phyloP scores from a whole-genome alignment of 1,284 basidiomycete species.

The Sanghuangporus weigelae region DNA sequence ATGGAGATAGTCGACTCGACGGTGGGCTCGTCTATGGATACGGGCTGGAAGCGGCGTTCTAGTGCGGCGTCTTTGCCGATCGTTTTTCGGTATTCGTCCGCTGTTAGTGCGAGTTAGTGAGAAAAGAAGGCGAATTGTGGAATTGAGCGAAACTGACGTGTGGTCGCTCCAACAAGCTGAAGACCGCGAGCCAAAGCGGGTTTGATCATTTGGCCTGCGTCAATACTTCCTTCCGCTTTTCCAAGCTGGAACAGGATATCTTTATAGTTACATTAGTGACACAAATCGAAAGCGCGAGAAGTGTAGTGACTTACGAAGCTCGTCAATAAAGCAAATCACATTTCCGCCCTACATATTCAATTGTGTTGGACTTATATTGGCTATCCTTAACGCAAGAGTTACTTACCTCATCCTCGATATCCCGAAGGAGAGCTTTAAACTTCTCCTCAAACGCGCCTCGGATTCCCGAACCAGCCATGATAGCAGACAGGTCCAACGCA shows the following conservation, averaged over 20 bases:
- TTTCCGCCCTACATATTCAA: slow-evolving; percentile 45
- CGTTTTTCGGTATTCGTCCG: slow-evolving; percentile 87
- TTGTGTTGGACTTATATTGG: not conserved
- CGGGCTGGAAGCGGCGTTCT: slow-evolving; percentile 86
- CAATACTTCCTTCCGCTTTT: slow-evolving; percentile 88
- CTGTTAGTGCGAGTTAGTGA: slow-evolving; percentile 29
- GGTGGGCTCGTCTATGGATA: slow-evolving; percentile 82
- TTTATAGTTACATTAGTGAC: slow-evolving; percentile 23
- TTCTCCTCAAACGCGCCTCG: slow-evolving; percentile 91
- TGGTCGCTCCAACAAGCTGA: slow-evolving; percentile 85
- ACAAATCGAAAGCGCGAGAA: not conserved
- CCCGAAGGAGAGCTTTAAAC: slow-evolving; percentile 80
- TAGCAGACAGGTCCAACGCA: slow-evolving; percentile 73
- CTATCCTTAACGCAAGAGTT: not conserved
- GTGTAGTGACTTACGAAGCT: slow-evolving; percentile 64
- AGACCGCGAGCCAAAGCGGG: slow-evolving; percentile 82
- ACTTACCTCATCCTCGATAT: slow-evolving; percentile 79
- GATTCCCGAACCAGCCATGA: slow-evolving; percentile 85
- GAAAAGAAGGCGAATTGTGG: not conserved
- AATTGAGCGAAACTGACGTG: slow-evolving; percentile 43
- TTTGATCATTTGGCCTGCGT: slow-evolving; percentile 90
- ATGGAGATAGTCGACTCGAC: slow-evolving; percentile 87
- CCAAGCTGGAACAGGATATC: slow-evolving; percentile 82
- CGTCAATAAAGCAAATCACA: slow-evolving; percentile 88
- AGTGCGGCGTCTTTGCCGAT: slow-evolving; percentile 92